Conservation (phyloP, 2,329 filamentous ascomycete species). For the Alternaria arbusti region DNA sequence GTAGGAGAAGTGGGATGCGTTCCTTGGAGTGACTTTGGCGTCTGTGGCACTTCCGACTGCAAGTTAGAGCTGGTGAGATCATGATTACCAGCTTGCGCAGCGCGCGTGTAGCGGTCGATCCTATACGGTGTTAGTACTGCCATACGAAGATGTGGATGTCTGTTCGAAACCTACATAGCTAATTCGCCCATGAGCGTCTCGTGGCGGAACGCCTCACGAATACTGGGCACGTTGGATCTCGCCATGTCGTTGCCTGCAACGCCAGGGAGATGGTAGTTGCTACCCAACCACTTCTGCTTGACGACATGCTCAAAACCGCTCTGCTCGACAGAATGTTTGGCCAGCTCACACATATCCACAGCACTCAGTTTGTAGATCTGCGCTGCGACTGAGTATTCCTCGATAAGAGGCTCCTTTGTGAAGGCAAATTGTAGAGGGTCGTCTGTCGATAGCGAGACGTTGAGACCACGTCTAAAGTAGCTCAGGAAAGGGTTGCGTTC, state of each 20-base stretch:
- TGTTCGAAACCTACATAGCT: constrained; percentile 69
- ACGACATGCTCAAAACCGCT: constrained; percentile 89
- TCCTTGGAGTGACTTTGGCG: constrained; percentile 37
- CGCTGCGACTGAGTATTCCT: constrained; percentile 96
- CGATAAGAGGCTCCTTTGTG: constrained; percentile 96
- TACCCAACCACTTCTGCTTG: constrained; percentile 91
- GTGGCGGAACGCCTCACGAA: constrained; percentile 86
- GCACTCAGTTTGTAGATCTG: constrained; percentile 98
- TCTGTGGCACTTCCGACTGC: constrained; percentile 37
- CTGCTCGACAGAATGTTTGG: constrained; percentile 93
- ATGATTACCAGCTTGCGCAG: constrained; percentile 36
- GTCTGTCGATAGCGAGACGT: constrained; percentile 95
- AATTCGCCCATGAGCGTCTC: constrained; percentile 85
- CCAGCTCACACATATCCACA: constrained; percentile 98
- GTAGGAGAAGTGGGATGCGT: constrained; percentile 48
- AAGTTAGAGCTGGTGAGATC: constrained; percentile 47
- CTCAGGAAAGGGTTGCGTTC: constrained; percentile 95
- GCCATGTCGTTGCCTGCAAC: constrained; percentile 88
- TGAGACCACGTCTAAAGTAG: constrained; percentile 93
- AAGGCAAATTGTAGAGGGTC: constrained; percentile 98
- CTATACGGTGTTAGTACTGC: constrained; percentile 18
- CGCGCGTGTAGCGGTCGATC: constrained; percentile 53
- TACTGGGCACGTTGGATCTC: constrained; percentile 95
- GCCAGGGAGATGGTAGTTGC: constrained; percentile 77
- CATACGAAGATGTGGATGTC: neutral